These are phyloP conservation scores for Paramyrothecium roridum DNA, from an alignment of 2,329 filamentous ascomycete species.

Conservation along the genomic window DNA sequence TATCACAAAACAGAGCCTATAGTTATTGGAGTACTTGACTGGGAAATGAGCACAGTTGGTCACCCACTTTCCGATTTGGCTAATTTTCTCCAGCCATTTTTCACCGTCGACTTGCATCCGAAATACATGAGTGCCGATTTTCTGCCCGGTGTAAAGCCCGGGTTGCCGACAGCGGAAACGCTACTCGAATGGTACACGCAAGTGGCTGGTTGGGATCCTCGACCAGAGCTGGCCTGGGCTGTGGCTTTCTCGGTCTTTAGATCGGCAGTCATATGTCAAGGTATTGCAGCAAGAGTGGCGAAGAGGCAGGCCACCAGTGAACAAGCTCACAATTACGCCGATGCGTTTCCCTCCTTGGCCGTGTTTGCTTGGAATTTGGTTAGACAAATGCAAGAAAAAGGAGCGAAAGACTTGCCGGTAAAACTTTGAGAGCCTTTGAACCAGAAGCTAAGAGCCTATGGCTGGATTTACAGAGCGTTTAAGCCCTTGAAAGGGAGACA, in stretches of 20 bases:
- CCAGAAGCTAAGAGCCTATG: too few species aligned
- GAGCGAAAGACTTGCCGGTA: constrained; percentile 19
- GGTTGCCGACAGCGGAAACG: constrained; percentile 48
- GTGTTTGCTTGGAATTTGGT: constrained; percentile 77
- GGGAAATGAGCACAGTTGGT: constrained; percentile 8
- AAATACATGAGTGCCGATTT: constrained; percentile 45
- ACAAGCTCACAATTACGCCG: constrained; percentile 70
- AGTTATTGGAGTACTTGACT: constrained; percentile 8
- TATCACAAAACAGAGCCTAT: constrained; percentile 6
- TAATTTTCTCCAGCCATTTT: constrained; percentile 1
- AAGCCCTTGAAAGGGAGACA: too few species aligned
- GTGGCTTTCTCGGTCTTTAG: constrained; percentile 61
- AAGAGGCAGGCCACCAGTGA: constrained; percentile 85
- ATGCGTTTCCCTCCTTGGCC: constrained; percentile 68
- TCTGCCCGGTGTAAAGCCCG: constrained; percentile 59
- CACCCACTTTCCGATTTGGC: constrained; percentile 8
- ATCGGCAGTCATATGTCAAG: constrained; percentile 67
- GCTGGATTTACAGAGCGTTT: too few species aligned
- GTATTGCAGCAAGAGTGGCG: constrained; percentile 87
- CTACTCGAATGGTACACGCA: constrained; percentile 38
- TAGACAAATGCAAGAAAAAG: constrained; percentile 31
- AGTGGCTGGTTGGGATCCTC: constrained; percentile 68
- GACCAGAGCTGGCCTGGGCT: constrained; percentile 57
- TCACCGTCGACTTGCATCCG: neutral
- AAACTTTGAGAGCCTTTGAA: neutral